Evolutionary conservation across 2,329 filamentous ascomycete species (phyloP), one percentile per base, ranked within the genome.

Genomic region (Cadophora luteo-olivacea): DNA sequence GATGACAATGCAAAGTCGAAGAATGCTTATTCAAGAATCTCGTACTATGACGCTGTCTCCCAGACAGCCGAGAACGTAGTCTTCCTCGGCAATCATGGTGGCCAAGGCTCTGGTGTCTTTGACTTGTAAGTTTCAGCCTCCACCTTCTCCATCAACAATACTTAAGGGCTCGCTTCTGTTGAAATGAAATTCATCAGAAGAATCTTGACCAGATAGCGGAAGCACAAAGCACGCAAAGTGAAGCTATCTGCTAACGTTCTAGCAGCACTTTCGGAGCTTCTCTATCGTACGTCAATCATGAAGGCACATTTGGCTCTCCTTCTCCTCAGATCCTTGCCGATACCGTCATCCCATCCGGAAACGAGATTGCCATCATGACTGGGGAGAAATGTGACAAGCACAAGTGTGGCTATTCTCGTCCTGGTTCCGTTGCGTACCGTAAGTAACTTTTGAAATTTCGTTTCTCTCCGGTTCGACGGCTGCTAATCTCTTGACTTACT

Each of bases 71-170:
- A 86, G 25, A 86, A 86, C 16, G 75, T 90, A 29, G 83, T 83
- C 36, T 90, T 89, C 79, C 78, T 89, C 45, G 88, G 87, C 72
- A 85, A 89, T 74, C 76, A 82, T 68, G 87, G 87, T 68, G 86
- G 85, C 49, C 76, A 81, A 45, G 83, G 83, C 51, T 89, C 86
- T 36, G 87, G 87, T 64, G 81, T 83, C 24, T 87, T 84, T 71
- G 84, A 87, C 78, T 79, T 80, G 81, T 83, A 79, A 71, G 77
- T 75, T 11, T 29, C 16, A 22, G 19, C 45, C n/a, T 25, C 12
- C 12, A 25, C 19, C 4, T 25, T 24, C 3, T 16, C 14, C 4
- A 16, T 45, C 9, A 36, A 29, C 51, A 57, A 22, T 57, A n/a
- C 48, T 55, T 32, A 11, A 19, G 12, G 24, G 11, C 14, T 51